Conservation (phyloP, 129 eudicot species). For the Lactuca saligna region DNA sequence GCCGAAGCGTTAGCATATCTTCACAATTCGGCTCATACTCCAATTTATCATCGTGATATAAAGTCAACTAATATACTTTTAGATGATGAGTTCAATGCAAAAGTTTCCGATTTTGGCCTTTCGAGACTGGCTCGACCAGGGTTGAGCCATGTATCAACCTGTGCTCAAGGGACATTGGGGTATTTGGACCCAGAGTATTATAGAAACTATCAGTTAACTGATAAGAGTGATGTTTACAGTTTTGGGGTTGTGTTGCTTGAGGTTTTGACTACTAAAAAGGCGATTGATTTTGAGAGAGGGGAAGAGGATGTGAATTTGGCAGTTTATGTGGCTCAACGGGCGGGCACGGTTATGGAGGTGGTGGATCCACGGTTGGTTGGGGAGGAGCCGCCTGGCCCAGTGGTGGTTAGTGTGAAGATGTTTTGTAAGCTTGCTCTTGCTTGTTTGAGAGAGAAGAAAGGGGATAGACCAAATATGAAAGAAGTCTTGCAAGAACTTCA, state of each 20-base stretch:
- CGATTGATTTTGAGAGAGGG: constrained; percentile 45
- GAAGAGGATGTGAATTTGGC: constrained; percentile 58
- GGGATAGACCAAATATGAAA: constrained; percentile 60
- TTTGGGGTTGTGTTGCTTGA: constrained; percentile 61
- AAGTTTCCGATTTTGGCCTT: constrained; percentile 50
- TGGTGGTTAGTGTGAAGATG: constrained; percentile 32
- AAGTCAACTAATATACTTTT: constrained; percentile 50
- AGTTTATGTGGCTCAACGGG: constrained; percentile 43
- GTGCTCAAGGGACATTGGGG: constrained; percentile 60
- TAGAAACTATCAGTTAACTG: constrained; percentile 49
- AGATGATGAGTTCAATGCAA: constrained; percentile 40
- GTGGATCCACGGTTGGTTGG: constrained; percentile 41
- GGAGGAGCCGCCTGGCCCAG: constrained; percentile 26
- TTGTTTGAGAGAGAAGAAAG: constrained; percentile 60
- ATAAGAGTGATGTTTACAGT: constrained; percentile 57
- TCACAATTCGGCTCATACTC: constrained; percentile 48
- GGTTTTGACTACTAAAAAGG: constrained; percentile 48
- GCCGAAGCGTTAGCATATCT: constrained; percentile 55
- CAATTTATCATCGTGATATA: constrained; percentile 50
- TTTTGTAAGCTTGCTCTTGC: constrained; percentile 52
- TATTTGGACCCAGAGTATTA: constrained; percentile 59
- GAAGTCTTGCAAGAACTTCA: constrained; percentile 56
- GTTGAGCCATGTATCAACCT: constrained; percentile 58
- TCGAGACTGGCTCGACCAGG: constrained; percentile 52
- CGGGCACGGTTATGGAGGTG: constrained; percentile 42